Conservation (phyloP, 805 yeast genomes). For the Saturnispora halmiae region DNA sequence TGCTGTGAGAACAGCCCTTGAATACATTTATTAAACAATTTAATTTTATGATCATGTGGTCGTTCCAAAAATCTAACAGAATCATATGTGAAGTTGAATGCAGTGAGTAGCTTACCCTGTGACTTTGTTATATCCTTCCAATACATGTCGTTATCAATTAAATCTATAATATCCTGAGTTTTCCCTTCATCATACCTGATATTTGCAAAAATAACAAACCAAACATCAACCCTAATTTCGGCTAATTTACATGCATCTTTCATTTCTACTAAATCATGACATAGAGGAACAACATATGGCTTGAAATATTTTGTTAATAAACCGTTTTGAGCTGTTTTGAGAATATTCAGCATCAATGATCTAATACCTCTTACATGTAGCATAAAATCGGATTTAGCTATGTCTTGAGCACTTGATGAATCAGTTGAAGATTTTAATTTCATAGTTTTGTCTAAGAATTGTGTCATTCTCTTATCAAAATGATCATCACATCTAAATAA, state of each 20-base stretch:
- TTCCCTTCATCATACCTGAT: slow-evolving; percentile 37
- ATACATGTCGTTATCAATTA: slow-evolving; percentile 35
- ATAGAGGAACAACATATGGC: slow-evolving; percentile 55
- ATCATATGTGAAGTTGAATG: slow-evolving; percentile 61
- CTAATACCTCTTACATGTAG: slow-evolving; percentile 57
- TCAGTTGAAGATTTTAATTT: slow-evolving; percentile 27
- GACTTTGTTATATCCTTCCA: slow-evolving; percentile 38
- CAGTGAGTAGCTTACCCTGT: slow-evolving; percentile 59
- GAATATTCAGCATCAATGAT: slow-evolving; percentile 46
- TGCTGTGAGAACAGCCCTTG: slow-evolving; percentile 50
- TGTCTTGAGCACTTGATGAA: slow-evolving; percentile 42
- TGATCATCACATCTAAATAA: slow-evolving; percentile 4
- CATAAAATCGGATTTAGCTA: slow-evolving; percentile 51
- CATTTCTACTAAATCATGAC: slow-evolving; percentile 53
- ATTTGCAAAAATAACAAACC: slow-evolving; percentile 39
- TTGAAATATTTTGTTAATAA: slow-evolving; percentile 45
- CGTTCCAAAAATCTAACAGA: slow-evolving; percentile 58
- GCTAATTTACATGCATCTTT: slow-evolving; percentile 76
- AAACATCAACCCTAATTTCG: slow-evolving; percentile 42
- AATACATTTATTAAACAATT: slow-evolving; percentile 44
- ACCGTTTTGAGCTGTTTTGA: slow-evolving; percentile 45
- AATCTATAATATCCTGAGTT: slow-evolving; percentile 33
- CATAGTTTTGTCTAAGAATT: slow-evolving; percentile 36
- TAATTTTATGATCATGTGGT: slow-evolving; percentile 35
- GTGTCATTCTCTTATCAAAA: slow-evolving; percentile 32